A percentile compares a stretch with the other conserved stretches of the same genome.
Conservation (phyloP, 2,329 filamentous ascomycete genomes). For the Sclerotinia minor region DNA sequence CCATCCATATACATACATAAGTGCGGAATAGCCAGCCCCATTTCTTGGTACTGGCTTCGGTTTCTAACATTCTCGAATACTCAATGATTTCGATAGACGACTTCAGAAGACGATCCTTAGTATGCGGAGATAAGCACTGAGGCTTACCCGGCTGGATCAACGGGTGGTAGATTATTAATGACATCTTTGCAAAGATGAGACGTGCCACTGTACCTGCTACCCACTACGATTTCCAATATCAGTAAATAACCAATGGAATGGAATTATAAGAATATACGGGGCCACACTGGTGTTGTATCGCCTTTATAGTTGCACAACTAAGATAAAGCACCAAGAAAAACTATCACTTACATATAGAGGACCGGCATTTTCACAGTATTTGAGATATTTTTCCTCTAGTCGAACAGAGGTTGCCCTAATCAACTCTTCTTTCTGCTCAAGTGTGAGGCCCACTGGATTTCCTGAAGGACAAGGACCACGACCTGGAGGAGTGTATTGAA, state of each 20-base stretch:
- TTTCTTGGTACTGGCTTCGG: conserved; percentile 43
- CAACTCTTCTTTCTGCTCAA: conserved; percentile 41
- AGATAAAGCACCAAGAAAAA: neutral
- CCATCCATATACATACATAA: conserved; percentile 37
- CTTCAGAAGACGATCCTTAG: conserved; percentile 43
- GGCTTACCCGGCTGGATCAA: conserved; percentile 36
- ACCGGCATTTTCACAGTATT: conserved; percentile 44
- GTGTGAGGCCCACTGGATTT: conserved; percentile 25
- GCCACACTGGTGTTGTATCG: neutral
- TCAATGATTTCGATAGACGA: conserved; percentile 46
- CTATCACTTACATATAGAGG: conserved; percentile 43
- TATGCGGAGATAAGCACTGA: conserved; percentile 41
- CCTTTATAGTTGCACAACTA: neutral
- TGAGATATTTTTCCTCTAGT: conserved; percentile 40
- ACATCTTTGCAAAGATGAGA: conserved; percentile 46
- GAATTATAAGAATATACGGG: neutral
- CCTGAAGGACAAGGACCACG: conserved; percentile 20
- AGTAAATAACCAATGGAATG: neutral
- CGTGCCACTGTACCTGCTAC: conserved; percentile 48
- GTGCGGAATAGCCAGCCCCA: conserved; percentile 47
- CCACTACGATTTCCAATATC: conserved; percentile 42
- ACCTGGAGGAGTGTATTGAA: conserved; percentile 37
- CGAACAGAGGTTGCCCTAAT: conserved; percentile 38
- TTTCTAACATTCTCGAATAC: conserved; percentile 45
- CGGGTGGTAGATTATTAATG: conserved; percentile 44